Base-by-base conservation (phyloP, 768 basidiomycete species). In the Mycena chlorophos region DNA sequence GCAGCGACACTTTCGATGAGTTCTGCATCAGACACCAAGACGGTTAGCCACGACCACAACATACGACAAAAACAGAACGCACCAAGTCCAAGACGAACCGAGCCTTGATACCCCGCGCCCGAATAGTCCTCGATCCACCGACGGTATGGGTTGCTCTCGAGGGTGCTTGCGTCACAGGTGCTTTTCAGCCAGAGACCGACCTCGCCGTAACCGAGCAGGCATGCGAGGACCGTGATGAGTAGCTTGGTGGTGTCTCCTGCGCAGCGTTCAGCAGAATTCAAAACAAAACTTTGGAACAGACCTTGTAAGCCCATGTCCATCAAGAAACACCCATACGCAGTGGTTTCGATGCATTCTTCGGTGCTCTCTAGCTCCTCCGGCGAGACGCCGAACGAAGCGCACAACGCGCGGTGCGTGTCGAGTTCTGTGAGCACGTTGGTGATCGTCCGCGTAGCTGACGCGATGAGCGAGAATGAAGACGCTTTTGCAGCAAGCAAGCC, bases 131-230 rank as follows among this genome's bases (percentile, higher is more conserved):
- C 81, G 60, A 89, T 87, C 88, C 88, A 91, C 55, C 73, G 67
- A 39, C 76, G 76, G 69, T 95, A 97, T 4, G 84, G 82, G 64
- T 96, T 96, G 0, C 79, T 83, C 10, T 85, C 79, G 52, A 85
- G 66, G 30, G 75, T 64, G 20, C 75, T 79, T 23, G 74, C 73
- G n/a, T 63, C 67, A 10, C 72, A 75, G 37, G 61, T 63, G 30
- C 78, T 81, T 68, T 84, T 80, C 28, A 98, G 73, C 86, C 92
- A 91, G 37, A 91, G 71, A 1, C 94, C 94, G 0, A 94, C 91
- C 67, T 96, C 91, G 12, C 94, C 94, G 66, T 97, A 98, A 2
- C 94, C 95, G 0, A 96, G 73, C 8, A 96, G 75, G 67, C 95
- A 98, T 6, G 91, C 87, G 10, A 89, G 84, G 1, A 94, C 78